Conservation (phyloP, 2,329 filamentous ascomycete genomes). For the Colletotrichum sp. region DNA sequence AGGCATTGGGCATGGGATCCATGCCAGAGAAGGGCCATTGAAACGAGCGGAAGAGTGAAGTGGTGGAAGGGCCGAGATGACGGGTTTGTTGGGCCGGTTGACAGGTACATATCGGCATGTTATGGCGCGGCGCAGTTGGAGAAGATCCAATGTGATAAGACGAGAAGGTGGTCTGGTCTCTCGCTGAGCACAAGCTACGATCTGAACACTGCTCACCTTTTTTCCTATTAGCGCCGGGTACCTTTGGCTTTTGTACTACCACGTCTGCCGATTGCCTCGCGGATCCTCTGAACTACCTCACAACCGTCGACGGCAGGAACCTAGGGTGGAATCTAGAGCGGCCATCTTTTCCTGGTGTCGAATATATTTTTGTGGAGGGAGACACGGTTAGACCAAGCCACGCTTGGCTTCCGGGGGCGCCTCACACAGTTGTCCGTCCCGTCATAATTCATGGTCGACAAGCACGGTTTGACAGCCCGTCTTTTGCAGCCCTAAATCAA, state of each 20-base stretch:
- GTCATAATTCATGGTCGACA: conserved; percentile 1
- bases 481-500: neutral
- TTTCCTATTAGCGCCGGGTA: neutral
- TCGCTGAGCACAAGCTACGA: neutral
- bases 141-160: neutral
- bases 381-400: neutral
- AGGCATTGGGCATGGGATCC: neutral
- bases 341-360: neutral
- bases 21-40: neutral
- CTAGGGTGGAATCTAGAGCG: neutral
- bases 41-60: neutral
- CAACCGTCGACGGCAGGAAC: neutral
- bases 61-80: conserved; percentile 14
- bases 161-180: neutral
- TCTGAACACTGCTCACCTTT: neutral
- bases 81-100: neutral
- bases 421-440: neutral
- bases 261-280: neutral
- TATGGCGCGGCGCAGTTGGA: neutral
- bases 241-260: neutral
- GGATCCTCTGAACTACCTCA: neutral
- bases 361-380: neutral
- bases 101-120: conserved; percentile 1
- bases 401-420: neutral
- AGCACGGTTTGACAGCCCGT: neutral